Evolutionary conservation across 306 rosid species (phyloP).

Genomic region (Vigna angularis): DNA sequence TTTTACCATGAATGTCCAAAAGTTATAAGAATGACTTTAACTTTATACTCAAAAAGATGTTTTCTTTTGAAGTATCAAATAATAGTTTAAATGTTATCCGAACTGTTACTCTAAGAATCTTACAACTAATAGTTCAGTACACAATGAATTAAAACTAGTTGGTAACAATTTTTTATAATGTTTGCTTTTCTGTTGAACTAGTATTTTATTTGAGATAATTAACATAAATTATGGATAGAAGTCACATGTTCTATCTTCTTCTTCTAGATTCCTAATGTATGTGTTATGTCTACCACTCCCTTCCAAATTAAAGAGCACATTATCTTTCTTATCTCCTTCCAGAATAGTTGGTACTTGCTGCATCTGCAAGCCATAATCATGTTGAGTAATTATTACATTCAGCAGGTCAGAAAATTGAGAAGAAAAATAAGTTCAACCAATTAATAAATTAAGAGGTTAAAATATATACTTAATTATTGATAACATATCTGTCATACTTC

Average conservation of each 20-base stretch:
- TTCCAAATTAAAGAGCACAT: background rate
- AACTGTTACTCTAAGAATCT: background rate
- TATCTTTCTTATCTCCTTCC: background rate
- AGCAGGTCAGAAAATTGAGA: background rate
- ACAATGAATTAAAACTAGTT: background rate
- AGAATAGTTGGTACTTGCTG: conserved; percentile 16
- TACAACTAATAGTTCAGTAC: background rate
- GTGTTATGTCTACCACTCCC: background rate
- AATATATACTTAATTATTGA: background rate
- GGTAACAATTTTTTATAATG: background rate
- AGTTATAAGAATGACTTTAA: background rate
- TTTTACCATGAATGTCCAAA: background rate
- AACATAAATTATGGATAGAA: background rate
- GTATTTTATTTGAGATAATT: background rate
- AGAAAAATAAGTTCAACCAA: background rate
- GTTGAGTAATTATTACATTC: background rate
- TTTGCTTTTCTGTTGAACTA: background rate
- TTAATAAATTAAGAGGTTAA: background rate
- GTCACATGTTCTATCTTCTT: background rate
- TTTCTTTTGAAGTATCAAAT: background rate
- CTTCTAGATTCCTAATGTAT: background rate
- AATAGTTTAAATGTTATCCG: background rate
- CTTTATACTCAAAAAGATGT: background rate
- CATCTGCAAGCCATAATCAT: conserved; percentile 8
- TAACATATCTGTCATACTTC: background rate